These are phyloP conservation scores for Aspergillus arachidicola DNA, from an alignment of 2,329 filamentous ascomycete species.

Conservation along the genomic window DNA sequence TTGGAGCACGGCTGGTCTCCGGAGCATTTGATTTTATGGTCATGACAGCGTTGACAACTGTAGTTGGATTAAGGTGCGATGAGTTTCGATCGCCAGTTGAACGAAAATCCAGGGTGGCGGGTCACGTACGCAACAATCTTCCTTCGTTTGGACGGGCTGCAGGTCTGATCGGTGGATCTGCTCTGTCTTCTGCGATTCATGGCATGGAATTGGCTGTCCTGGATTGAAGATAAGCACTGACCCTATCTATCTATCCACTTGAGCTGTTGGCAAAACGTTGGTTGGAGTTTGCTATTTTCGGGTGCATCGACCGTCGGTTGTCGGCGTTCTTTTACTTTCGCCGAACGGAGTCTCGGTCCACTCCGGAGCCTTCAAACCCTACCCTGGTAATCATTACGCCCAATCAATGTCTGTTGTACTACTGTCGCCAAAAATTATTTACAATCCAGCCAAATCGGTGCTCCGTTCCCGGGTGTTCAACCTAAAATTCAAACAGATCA, in stretches of 20 bases:
- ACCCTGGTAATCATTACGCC: too few species aligned
- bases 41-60: conserved; percentile 48
- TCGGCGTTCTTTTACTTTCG: background rate
- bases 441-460: too few species aligned
- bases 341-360: background rate
- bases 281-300: background rate
- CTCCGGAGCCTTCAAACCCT: background rate
- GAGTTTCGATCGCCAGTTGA: background rate
- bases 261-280: background rate
- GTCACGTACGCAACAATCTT: conserved; percentile 36
- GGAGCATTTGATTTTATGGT: conserved; percentile 52
- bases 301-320: background rate
- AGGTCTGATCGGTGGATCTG: conserved; percentile 13
- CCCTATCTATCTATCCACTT: background rate
- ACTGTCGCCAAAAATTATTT: too few species aligned
- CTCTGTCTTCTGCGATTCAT: conserved; percentile 20
- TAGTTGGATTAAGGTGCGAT: background rate
- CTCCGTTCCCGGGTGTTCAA: too few species aligned
- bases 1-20: conserved; percentile 48
- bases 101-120: background rate
- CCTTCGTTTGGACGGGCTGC: conserved; percentile 23
- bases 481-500: background rate
- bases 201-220: background rate
- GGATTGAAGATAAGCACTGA: background rate
- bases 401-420: too few species aligned